Conservation (phyloP, 225 moss, liverwort and hornwort genomes). For the Lunularia cruciata region DNA sequence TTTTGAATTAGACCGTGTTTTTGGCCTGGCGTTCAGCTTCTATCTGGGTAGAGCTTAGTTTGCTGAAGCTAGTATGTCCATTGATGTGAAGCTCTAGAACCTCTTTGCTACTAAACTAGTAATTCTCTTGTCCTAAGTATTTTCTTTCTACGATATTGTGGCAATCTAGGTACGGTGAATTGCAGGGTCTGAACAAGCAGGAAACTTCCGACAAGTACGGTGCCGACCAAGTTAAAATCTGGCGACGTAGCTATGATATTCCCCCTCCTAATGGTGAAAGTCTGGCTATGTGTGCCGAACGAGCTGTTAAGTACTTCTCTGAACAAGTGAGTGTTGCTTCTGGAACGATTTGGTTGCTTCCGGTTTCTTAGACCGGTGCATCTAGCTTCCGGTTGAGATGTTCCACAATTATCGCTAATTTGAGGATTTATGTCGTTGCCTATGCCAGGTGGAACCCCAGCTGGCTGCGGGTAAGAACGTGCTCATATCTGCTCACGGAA, state of each 20-base stretch:
- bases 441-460: slow-evolving; percentile 75
- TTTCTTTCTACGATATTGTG: background rate
- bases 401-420: background rate
- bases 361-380: background rate
- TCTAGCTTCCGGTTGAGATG: background rate
- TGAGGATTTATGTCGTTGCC: background rate
- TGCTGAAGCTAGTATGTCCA: no score
- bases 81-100: background rate
- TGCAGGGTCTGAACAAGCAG: slow-evolving; percentile 92
- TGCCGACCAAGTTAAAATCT: slow-evolving; percentile 68
- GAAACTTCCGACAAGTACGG: slow-evolving; percentile 94
- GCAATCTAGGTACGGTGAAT: slow-evolving; percentile 68
- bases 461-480: slow-evolving; percentile 74
- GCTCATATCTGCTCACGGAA: slow-evolving; percentile 94
- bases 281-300: slow-evolving; percentile 85
- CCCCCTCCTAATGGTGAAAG: slow-evolving; percentile 97
- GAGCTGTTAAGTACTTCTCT: slow-evolving; percentile 85
- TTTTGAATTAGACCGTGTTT: background rate
- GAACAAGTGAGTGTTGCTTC: slow-evolving; percentile 22
- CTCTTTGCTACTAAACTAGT: background rate
- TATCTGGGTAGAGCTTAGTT: no score
- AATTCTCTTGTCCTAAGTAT: background rate
- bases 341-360: background rate
- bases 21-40: no score
- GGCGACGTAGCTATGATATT: slow-evolving; percentile 87